Conservation (phyloP, 1,284 basidiomycete genomes). For the Laetiporus sulphureus region DNA sequence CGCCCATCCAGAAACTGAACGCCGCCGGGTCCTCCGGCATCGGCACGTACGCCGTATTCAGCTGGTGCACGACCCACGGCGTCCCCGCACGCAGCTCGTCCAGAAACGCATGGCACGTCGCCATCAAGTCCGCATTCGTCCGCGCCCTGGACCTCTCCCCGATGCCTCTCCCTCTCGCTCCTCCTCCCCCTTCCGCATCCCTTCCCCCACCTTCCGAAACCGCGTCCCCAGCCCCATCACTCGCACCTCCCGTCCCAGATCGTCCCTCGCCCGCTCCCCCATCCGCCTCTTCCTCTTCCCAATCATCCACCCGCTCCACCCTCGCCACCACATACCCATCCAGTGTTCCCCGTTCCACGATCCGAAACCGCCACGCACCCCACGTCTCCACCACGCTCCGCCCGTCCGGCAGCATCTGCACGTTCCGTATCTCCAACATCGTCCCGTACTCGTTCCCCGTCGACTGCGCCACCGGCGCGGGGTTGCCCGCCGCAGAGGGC, state of each 20-base stretch:
- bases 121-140: conserved; percentile 65
- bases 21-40: conserved; percentile 60
- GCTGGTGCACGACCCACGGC: conserved; percentile 87
- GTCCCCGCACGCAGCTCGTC: conserved; percentile 74
- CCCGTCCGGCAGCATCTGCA: conserved; percentile 86
- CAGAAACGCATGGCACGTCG: conserved; percentile 74
- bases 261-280: conserved; percentile 45
- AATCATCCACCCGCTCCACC: conserved; percentile 66
- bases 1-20: conserved; percentile 89
- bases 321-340: conserved; percentile 90
- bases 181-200: background rate
- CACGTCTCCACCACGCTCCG: conserved; percentile 85
- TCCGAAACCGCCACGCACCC: conserved; percentile 79
- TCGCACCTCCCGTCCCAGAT: conserved; percentile 32
- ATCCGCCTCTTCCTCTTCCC: conserved; percentile 31
- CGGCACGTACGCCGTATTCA: conserved; percentile 70
- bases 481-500: conserved; percentile 8
- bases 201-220: background rate
- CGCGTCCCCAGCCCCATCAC: conserved; percentile 2
- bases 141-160: conserved; percentile 8
- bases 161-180: conserved; percentile 7
- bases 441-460: conserved; percentile 80
- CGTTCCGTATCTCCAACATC: conserved; percentile 84
- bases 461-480: conserved; percentile 13
- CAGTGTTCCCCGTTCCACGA: conserved; percentile 73